Base-by-base conservation (phyloP, 768 basidiomycete species). In the Lentinula detonsa region DNA sequence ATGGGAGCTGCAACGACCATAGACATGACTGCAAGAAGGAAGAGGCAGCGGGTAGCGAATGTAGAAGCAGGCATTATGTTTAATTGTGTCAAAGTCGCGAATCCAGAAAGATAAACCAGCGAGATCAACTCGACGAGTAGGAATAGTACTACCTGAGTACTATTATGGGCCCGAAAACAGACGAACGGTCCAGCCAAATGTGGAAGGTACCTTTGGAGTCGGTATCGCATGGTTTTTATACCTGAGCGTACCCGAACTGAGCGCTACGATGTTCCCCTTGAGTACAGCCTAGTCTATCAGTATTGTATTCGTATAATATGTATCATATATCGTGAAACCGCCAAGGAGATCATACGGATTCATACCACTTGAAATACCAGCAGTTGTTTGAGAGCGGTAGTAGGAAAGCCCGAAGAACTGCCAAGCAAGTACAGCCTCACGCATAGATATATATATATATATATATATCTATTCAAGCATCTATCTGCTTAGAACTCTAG, bases 81-180 rank as follows among this genome's bases (percentile, higher is more conserved):
- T 11, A 33, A 51, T 28, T 51, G 23, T 23, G 49, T 28, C 11
- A n/a, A 52, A 34, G 16, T 34, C 16, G 13, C 23, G 33, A 15
- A 35, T 37, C 8, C 10, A 39, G 37, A 35, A 34, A 54, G 28
- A 28, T 28, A 39, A 21, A 39, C 15, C 51, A 15, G n/a, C 53
- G 53, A 54, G 53, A 54, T 54, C 53, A 54, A 54, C 53, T 54
- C 53, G 53, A 54, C 40, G 35, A 15, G 5, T 4, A 39, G 53
- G 35, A 15, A 9, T 10, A 39, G 53, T 11, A 35, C 53, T 52
- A 39, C 34, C 53, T 21, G 37, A 48, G 46, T 48, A 48, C 46
- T 48, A 18, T 5, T 7, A 11, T 8, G 21, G 46, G 46, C 8
- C 8, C 5, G 13, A 13, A 39, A n/a, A 43, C 42, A 15, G 34